Evolutionary conservation across 2,329 filamentous ascomycete genomes (phyloP).

Genomic region (Arachnomyces sp.): DNA sequence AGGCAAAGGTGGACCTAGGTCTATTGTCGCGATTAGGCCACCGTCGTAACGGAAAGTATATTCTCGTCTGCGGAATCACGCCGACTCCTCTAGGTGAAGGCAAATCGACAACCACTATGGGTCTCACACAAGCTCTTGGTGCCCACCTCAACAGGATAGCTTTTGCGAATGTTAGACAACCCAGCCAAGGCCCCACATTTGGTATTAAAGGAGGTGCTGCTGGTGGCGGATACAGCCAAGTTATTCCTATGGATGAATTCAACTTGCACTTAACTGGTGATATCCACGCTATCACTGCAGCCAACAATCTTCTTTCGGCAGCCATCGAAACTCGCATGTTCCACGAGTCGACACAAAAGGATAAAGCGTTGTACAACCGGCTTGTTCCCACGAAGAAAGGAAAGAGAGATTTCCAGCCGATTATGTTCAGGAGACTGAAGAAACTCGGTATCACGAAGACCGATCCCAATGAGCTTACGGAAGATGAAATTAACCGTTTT

Average conservation of each 20-base stretch:
- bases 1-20: slow-evolving; percentile 85
- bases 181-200: slow-evolving; percentile 94
- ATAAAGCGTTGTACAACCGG: slow-evolving; percentile 76
- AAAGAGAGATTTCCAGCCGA: slow-evolving; percentile 73
- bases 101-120: slow-evolving; percentile 97
- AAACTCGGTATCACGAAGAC: slow-evolving; percentile 96
- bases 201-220: slow-evolving; percentile 98
- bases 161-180: slow-evolving; percentile 95
- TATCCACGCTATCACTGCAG: slow-evolving; percentile 93
- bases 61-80: slow-evolving; percentile 91
- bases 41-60: slow-evolving; percentile 79
- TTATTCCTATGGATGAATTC: slow-evolving; percentile 99
- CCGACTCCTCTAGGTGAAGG: slow-evolving; percentile 94
- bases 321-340: slow-evolving; percentile 98
- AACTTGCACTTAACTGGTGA: slow-evolving; percentile 96
- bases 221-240: slow-evolving; percentile 95
- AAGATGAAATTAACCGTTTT: slow-evolving; percentile 80
- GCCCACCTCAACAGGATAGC: slow-evolving; percentile 80
- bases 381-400: slow-evolving; percentile 87
- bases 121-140: slow-evolving; percentile 83
- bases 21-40: slow-evolving; percentile 78
- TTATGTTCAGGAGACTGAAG: slow-evolving; percentile 89
- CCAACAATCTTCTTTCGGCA: slow-evolving; percentile 92
- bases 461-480: slow-evolving; percentile 79
- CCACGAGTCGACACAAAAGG: slow-evolving; percentile 92